Percentiles rank a stretch among this genome's conserved stretches.
phyloP scores from a whole-genome alignment of 225 moss, liverwort and hornwort genomes.

The Sphagnum contortum region DNA sequence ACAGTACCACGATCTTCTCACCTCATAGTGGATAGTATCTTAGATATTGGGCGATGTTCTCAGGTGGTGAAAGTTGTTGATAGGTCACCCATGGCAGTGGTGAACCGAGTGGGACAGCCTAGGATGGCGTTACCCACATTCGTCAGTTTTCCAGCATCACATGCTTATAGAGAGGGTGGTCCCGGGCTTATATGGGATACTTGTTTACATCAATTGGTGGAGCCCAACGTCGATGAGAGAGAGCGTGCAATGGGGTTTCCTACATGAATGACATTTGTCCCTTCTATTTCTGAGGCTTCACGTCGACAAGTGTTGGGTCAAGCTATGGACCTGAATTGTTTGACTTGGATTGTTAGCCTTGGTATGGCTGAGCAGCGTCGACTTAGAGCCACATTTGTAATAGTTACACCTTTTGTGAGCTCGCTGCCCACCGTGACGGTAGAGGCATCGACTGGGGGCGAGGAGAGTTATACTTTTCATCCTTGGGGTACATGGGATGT shows the following conservation, averaged over 20 bases:
- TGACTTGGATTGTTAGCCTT: slow-evolving; percentile 5
- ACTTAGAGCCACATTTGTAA: not conserved
- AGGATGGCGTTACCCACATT: not conserved
- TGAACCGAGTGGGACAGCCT: not conserved
- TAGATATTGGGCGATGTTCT: not conserved
- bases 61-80: not conserved
- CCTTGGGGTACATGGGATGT: too few species aligned
- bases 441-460: too few species aligned
- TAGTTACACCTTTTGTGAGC: not conserved
- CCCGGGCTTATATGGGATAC: slow-evolving; percentile 3
- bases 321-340: slow-evolving; percentile 2
- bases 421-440: not conserved
- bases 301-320: slow-evolving; percentile 1
- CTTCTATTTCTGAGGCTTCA: not conserved
- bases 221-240: slow-evolving; percentile 6
- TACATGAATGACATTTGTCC: not conserved
- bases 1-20: too few species aligned
- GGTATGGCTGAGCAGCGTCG: not conserved
- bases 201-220: not conserved
- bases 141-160: not conserved
- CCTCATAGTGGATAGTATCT: too few species aligned
- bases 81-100: not conserved
- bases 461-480: too few species aligned
- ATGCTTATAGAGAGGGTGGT: slow-evolving; percentile 1
- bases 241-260: slow-evolving; percentile 7